phyloP scores from a whole-genome alignment of 140 eudicot species.

The Anethum foeniculum region DNA sequence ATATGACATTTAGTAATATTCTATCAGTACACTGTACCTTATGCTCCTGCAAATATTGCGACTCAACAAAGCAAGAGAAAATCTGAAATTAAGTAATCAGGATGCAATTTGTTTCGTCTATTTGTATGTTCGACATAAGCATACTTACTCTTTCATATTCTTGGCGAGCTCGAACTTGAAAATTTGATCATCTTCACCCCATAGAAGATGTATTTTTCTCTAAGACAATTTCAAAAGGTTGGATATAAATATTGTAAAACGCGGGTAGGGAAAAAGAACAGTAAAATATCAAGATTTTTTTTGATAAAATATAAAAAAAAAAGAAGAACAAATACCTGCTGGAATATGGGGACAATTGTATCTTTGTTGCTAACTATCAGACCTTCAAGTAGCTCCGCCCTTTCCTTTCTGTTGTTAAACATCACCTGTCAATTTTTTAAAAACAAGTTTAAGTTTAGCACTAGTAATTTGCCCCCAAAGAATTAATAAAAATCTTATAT shows the following conservation, averaged over 20 bases:
- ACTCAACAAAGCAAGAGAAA: not conserved
- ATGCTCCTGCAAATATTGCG: not conserved
- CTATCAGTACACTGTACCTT: not conserved
- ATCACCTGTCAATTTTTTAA: conserved; percentile 39
- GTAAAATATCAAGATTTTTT: too few relatives aligned
- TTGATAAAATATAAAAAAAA: too few relatives aligned
- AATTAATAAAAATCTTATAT: too few relatives aligned
- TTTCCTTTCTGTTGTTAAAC: conserved; percentile 87
- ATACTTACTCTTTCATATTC: conserved; percentile 68
- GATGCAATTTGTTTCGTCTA: not conserved
- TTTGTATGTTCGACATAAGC: not conserved
- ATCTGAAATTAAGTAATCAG: not conserved
- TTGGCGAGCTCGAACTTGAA: conserved; percentile 69
- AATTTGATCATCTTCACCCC: conserved; percentile 91
- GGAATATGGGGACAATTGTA: conserved; percentile 33
- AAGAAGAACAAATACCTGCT: conserved; percentile 39
- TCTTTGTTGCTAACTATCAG: conserved; percentile 70
- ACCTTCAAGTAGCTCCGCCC: conserved; percentile 76
- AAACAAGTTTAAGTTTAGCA: too few relatives aligned
- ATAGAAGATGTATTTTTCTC: conserved; percentile 76
- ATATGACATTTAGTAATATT: not conserved
- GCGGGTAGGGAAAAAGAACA: not conserved
- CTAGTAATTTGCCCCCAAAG: too few relatives aligned
- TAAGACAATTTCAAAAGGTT: not conserved
- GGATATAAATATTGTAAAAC: too few relatives aligned